Percentiles rank a stretch among this genome's conserved stretches.
Evolutionary conservation across 345 rosid species (phyloP).

Genomic region (Psidium guajava): DNA sequence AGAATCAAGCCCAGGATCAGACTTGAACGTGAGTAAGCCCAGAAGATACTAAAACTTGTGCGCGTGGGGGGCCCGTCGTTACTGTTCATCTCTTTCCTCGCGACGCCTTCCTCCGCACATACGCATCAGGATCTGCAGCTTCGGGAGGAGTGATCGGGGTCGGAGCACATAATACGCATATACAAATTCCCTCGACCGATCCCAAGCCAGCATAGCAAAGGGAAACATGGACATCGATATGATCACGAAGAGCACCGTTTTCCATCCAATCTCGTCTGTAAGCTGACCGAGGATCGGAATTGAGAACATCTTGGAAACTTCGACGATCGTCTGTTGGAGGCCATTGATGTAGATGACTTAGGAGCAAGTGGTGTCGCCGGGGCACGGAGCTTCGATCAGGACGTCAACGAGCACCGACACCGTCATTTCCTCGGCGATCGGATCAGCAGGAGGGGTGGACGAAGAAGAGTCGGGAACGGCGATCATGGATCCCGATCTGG

Average conservation of each 20-base stretch:
- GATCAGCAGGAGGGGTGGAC: too few species aligned
- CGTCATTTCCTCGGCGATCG: conserved; percentile 47
- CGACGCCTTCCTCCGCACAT: too few species aligned
- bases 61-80: too few species aligned
- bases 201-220: conserved; percentile 30
- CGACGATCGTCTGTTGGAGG: conserved; percentile 43
- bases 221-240: conserved; percentile 33
- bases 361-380: conserved; percentile 30
- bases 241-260: conserved; percentile 31
- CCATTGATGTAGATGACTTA: conserved; percentile 45
- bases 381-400: conserved; percentile 32
- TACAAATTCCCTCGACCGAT: conserved; percentile 29
- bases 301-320: too few species aligned
- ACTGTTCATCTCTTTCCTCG: too few species aligned
- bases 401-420: conserved; percentile 51
- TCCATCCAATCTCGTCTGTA: conserved; percentile 48
- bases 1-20: too few species aligned
- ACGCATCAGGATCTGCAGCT: too few species aligned
- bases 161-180: conserved; percentile 45
- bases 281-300: conserved; percentile 49
- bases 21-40: too few species aligned
- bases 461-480: too few species aligned
- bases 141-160: too few species aligned
- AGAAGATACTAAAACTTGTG: too few species aligned
- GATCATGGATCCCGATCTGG: too few species aligned